Evolutionary conservation across 2,329 filamentous ascomycete species (phyloP), one percentile per base, ranked within the genome.

Genomic region (Xylariaceae sp.): DNA sequence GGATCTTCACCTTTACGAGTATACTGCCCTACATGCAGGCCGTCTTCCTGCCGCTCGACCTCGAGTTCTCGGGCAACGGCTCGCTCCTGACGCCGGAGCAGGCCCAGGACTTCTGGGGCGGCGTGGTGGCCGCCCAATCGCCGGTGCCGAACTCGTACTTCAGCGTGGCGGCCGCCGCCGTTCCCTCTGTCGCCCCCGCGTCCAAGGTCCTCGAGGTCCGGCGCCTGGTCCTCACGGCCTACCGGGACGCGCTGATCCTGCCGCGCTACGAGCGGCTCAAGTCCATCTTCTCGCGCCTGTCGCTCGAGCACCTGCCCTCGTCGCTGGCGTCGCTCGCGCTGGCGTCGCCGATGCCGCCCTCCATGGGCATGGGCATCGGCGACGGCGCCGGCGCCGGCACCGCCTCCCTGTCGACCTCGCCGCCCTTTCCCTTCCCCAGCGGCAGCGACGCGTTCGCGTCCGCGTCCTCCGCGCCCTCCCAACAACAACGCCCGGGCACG

Each of bases 21-120:
- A 85, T 96, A 23, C 63, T 96, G 5, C 92, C 92, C 0, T 96
- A 94, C 53, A 80, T 98, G 49, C 90, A 96, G 63, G 88, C 90
- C 1, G 89, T 95, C 1, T 95, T 98, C 53, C 65, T 98, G 2
- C 92, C 89, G 0, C 65, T 98, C 1, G 92, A 98, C 52, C 74
- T 94, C 9, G 92, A 98, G 55, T 94, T 98, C 55, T 81, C 86
- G 33, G 92, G 90, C 5, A 74, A 75, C 29, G 92, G 92, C 12
- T 68, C 77, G 0, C 73, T 96, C 35, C 81, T 96, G 73, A 80
- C 73, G 1, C 59, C 74, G 0, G 78, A 86, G 5, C 82, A 93
- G 58, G 83, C 89, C 4, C 77, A 80, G 25, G 90, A 96, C 39
- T 94, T 95, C 51, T 96, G 90, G 88, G 83, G 83, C 18, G 80